phyloP scores from a whole-genome alignment of 805 yeast species.

The Yamadazyma phyllophila region DNA sequence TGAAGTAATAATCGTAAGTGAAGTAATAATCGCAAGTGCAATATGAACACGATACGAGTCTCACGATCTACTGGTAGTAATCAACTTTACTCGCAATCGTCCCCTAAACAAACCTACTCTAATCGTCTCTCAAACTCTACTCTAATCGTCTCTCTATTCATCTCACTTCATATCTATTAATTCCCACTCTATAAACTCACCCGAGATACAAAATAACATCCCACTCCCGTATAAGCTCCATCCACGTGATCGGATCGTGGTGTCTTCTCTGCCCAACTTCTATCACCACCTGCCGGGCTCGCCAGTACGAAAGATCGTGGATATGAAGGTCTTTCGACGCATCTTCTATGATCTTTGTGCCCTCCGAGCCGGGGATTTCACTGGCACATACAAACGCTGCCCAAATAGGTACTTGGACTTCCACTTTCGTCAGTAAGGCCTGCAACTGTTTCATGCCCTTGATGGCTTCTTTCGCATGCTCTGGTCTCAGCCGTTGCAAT shows the following conservation, averaged over 20 bases:
- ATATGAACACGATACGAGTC: no score
- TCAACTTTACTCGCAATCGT: no score
- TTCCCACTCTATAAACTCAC: no score
- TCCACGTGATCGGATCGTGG: constrained; percentile 43
- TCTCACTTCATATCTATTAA: no score
- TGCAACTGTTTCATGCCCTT: background rate
- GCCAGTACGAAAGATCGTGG: constrained; percentile 43
- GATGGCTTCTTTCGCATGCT: background rate
- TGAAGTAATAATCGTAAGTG: no score
- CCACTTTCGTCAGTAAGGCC: constrained; percentile 1
- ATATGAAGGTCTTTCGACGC: background rate
- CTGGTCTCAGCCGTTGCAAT: constrained; percentile 27
- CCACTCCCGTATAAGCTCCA: constrained; percentile 57
- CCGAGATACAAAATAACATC: constrained; percentile 41
- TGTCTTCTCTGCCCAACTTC: constrained; percentile 50
- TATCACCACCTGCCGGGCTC: constrained; percentile 51
- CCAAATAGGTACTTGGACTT: constrained; percentile 3
- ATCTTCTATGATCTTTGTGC: background rate
- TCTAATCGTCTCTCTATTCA: no score
- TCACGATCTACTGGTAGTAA: no score
- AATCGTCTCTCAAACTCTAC: no score
- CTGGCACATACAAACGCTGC: constrained; percentile 24
- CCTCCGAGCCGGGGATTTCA: constrained; percentile 17
- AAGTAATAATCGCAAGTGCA: no score
- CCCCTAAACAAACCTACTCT: no score